Evolutionary conservation across 306 rosid species (phyloP), one percentile per base, ranked within the genome.

Genomic region (Gynostemma pentaphyllum): DNA sequence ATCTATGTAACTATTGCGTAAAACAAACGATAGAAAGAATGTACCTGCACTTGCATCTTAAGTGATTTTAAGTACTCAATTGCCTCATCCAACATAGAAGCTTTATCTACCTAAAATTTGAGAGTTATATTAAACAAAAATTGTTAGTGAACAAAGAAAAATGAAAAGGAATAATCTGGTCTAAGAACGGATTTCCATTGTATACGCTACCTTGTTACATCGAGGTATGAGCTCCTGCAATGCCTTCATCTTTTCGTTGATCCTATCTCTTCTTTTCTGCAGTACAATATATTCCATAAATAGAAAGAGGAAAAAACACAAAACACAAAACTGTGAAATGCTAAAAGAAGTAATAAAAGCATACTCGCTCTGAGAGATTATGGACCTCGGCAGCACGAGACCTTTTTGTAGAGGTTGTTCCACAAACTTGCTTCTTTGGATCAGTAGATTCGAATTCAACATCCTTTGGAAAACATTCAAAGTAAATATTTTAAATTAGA

Each of bases 41-140:
- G 23, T 49, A 90, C 97, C 95, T 90, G 95, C 42, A 90, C 83
- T 82, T 85, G 95, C 37, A 87, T 62, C 80, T 90, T 87, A 66
- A 90, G 84, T 24, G 96, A 80, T 72, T 85, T 90, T 71, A 90
- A 77, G 82, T 90, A 85, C 37, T 85, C 95, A 4, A 90, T 90
- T 53, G 96, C 96, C 85, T 87, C 97, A 69, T 90, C 96, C 74
- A 90, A 75, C 87, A 87, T 87, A 18, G 97, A 90, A 36, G 95
- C 97, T 76, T 90, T 90, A 74, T 85, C 96, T 3, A 86, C 80
- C 97, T 90, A 74, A 59, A 74, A 75, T 64, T 52, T 49, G 65
- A 47, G 48, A 14, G 8, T n/a, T 51, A 55, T 12, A 44, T 36
- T 62, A 34, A 66, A 28, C 57, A 32, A n/a, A n/a, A n/a, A n/a